Evolutionary conservation across 2,329 filamentous ascomycete genomes (phyloP), one percentile per base, ranked within the genome.

Genomic region (Pezicula carpinea): DNA sequence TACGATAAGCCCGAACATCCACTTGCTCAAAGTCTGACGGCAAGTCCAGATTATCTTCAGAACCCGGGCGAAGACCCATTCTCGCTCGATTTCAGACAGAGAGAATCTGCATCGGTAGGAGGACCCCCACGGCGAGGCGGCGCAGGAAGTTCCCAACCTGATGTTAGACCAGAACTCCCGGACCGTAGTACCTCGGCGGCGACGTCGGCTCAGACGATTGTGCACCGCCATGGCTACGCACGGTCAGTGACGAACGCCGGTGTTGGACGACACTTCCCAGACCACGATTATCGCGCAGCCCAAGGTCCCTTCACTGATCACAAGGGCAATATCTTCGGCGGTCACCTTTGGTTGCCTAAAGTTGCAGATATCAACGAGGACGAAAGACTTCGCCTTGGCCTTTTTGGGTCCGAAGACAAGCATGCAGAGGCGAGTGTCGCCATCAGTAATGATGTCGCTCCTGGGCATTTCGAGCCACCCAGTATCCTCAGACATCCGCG

Each of bases 21-120:
- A 17, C 68, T 92, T 35, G 81, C 87, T 15, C 84, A 88, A 56
- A 91, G 86, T 61, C 77, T 87, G 41, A 82, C 80, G 31, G 85
- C 79, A 15, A 87, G 82, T 59, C 87, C 86, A 1, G 79, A 83
- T 40, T 66, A 70, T 13, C 67, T 67, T 53, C 60, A 65, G 14
- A 59, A 56, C 35, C 57, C 62, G 38, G 60, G 45, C 38, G 19
- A 40, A 18, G 63, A 66, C 47, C 47, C 49, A 15, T 60, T 63
- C 44, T 42, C 54, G 15, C 31, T 50, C 19, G 53, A 64, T 32
- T 60, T 62, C 49, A 66, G 67, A 48, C 66, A 66, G 40, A 66
- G 67, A 32, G 64, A 68, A 38, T 67, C 71, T 46, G 67, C 65
- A 38, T 66, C 56, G 56, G 60, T 66, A 62, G 65, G 64, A 60